Evolutionary conservation across 2,329 filamentous ascomycete genomes (phyloP).

Genomic region (Neopestalotiopsis clavispora): DNA sequence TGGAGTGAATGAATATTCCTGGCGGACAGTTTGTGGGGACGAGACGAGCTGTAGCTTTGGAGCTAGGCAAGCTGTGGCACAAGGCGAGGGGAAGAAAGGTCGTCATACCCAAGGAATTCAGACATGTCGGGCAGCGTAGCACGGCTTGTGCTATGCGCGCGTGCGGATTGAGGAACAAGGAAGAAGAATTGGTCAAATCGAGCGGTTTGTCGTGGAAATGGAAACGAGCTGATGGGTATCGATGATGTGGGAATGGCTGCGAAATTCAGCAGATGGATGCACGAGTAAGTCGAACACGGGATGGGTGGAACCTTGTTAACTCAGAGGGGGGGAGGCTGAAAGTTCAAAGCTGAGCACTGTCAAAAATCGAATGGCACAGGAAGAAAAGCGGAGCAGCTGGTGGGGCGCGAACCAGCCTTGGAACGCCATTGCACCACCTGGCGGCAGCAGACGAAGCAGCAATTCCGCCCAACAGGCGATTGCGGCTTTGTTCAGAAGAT

Average conservation of each 20-base stretch:
- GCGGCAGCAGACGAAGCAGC: background rate
- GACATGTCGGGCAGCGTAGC: slow-evolving; percentile 49
- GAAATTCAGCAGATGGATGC: background rate
- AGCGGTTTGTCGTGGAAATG: background rate
- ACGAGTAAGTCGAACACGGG: slow-evolving; percentile 1
- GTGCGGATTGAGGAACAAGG: slow-evolving; percentile 9
- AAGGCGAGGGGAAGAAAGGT: slow-evolving; percentile 10
- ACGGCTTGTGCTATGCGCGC: slow-evolving; percentile 26
- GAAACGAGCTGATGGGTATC: slow-evolving; percentile 6
- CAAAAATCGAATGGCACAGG: slow-evolving; percentile 13
- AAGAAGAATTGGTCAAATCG: slow-evolving; percentile 21
- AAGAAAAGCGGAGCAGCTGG: background rate
- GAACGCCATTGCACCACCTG: background rate
- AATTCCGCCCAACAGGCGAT: too few species aligned
- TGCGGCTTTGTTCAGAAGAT: too few species aligned
- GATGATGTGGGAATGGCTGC: slow-evolving; percentile 13
- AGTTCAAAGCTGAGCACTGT: background rate
- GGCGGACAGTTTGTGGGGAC: slow-evolving; percentile 9
- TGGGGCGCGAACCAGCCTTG: background rate
- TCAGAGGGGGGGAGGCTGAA: slow-evolving; percentile 16
- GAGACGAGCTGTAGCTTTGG: slow-evolving; percentile 13
- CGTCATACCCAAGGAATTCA: slow-evolving; percentile 62
- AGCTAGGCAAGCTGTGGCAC: slow-evolving; percentile 14
- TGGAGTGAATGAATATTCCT: slow-evolving; percentile 7
- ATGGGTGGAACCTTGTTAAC: background rate